Evolutionary conservation across 2,329 filamentous ascomycete genomes (phyloP).

Genomic region (Eutypa lata): DNA sequence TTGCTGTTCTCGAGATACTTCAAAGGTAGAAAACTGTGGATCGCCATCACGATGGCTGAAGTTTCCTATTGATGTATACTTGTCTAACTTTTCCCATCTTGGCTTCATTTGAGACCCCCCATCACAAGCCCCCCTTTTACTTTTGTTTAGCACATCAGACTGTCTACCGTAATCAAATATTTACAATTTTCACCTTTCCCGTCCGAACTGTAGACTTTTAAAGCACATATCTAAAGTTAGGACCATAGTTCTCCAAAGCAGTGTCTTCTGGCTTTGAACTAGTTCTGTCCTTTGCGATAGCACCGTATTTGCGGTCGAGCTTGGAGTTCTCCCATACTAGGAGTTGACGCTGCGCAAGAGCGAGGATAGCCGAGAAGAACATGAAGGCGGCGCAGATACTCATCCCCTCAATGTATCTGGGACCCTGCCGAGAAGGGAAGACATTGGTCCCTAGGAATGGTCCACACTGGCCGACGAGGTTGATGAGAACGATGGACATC

Average conservation of each 20-base stretch:
- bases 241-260: slow-evolving; percentile 19
- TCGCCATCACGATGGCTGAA: too few species aligned
- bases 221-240: slow-evolving; percentile 20
- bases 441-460: slow-evolving; percentile 23
- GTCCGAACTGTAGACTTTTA: too few species aligned
- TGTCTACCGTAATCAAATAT: too few species aligned
- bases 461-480: slow-evolving; percentile 24
- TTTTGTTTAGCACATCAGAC: too few species aligned
- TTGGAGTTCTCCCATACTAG: slow-evolving; percentile 19
- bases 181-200: too few species aligned
- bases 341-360: slow-evolving; percentile 15
- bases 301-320: slow-evolving; percentile 20
- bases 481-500: slow-evolving; percentile 24
- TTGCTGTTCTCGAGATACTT: too few species aligned
- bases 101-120: too few species aligned
- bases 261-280: slow-evolving; percentile 1
- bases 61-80: too few species aligned
- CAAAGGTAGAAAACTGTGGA: too few species aligned
- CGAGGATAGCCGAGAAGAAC: slow-evolving; percentile 23
- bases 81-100: too few species aligned
- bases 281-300: slow-evolving; percentile 3
- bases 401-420: slow-evolving; percentile 22
- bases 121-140: too few species aligned
- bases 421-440: slow-evolving; percentile 14
- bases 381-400: slow-evolving; percentile 25